Base-by-base conservation (phyloP, 192 early-diverging fungal species). In the Kappamyces sp. region DNA sequence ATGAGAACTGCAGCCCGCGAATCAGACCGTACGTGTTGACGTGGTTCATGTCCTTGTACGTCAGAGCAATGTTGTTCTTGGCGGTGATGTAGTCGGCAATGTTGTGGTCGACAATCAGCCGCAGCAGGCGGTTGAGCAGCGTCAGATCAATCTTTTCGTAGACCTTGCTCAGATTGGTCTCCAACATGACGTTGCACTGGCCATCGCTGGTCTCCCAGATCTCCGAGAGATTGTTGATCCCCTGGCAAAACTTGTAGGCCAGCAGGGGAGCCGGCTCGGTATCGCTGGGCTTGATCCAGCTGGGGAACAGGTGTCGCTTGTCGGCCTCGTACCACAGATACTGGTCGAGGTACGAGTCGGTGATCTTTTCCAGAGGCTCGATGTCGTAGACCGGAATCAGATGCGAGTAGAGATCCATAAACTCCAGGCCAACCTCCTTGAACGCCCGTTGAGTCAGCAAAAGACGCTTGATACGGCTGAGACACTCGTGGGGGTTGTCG, bases 21-120 rank as follows among this genome's bases (percentile, higher is more conserved):
- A 99, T 90, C 39, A 99, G 76, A 57, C 96, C 96, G 66, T 90
- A 95, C 22, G 92, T 80, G 70, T 99, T 99, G 45, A 95, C 89
- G 69, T 99, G 96, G 73, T 90, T 91, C 96, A 99, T 99, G 62
- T 99, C 96, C 77, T 97, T 99, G 80, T 95, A 99, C 60, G 84
- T 93, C 48, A 99, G 69, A 9, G 88, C 91, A 37, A 99, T 87
- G 77, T 99, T 99, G 78, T 99, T 99, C 77, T 99, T 99, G 62
- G 94, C 91, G 0, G 96, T 96, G 84, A 97, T 94, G 67, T 99
- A 99, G 63, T 99, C 96, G n/a, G 96, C 96, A 80, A 99, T 83
- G 67, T 97, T 96, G 80, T 97, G 96, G 74, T 99, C 96, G 40
- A 99, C 74, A 72, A 99, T 91, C 40, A 99, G 77, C 42, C 96